Evolutionary conservation across 352 stramenopile species (phyloP).

Genomic region (Albugo candida): DNA sequence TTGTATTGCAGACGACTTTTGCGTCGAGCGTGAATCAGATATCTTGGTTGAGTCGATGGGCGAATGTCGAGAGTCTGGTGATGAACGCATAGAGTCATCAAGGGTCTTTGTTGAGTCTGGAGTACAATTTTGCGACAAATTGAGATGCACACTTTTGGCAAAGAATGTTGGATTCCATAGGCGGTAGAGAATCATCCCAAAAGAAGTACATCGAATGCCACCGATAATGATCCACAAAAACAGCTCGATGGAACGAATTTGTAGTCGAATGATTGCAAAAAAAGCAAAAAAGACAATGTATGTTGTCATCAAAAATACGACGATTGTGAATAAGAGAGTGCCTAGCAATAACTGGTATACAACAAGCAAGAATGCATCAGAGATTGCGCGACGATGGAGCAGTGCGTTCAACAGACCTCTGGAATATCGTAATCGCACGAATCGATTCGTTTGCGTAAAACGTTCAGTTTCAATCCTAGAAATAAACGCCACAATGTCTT

Average conservation of each 20-base stretch:
- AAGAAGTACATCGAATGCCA: conserved; percentile 19
- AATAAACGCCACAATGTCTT: conserved; percentile 85
- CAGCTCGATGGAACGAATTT: conserved; percentile 16
- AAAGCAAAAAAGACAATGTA: conserved; percentile 87
- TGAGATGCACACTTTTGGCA: conserved; percentile 9
- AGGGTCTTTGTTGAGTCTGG: too few relatives aligned
- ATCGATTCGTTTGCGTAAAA: conserved; percentile 83
- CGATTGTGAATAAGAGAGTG: conserved; percentile 83
- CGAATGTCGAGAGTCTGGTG: too few relatives aligned
- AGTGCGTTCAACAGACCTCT: conserved; percentile 17
- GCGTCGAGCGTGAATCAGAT: too few relatives aligned
- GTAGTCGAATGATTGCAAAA: conserved; percentile 62
- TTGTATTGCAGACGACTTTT: too few relatives aligned
- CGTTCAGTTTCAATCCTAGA: conserved; percentile 87
- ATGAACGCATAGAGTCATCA: too few relatives aligned
- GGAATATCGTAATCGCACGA: conserved; percentile 87
- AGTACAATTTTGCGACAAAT: too few relatives aligned
- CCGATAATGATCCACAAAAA: conserved; percentile 38
- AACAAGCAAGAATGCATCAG: not conserved
- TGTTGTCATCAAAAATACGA: conserved; percentile 87
- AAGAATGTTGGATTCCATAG: conserved; percentile 18
- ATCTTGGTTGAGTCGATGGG: too few relatives aligned
- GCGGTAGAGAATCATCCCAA: conserved; percentile 26
- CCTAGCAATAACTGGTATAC: conserved; percentile 66
- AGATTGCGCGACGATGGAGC: not conserved